Percentiles rank a stretch among this genome's conserved stretches.
Evolutionary conservation across 495 filamentous ascomycete species (phyloP).

Genomic region (Bombardia bombarda): DNA sequence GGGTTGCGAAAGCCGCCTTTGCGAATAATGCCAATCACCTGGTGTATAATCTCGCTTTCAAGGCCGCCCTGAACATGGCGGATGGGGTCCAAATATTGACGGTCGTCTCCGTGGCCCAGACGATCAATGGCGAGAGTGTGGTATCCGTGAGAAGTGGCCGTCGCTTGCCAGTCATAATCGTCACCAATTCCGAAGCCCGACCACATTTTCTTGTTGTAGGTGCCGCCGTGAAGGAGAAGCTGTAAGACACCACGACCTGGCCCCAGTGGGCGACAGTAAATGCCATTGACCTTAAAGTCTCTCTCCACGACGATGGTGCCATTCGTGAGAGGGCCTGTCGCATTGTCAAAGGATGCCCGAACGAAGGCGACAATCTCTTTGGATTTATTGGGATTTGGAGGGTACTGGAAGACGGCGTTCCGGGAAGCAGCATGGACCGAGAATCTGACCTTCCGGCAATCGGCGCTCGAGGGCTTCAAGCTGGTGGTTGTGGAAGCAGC

Average conservation of each 20-base stretch:
- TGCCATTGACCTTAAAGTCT: background rate
- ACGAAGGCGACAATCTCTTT: background rate
- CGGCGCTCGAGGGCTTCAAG: background rate
- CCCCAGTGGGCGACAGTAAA: background rate
- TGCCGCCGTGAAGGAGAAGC: conserved; percentile 10
- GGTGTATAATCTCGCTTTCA: background rate
- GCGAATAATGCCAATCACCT: background rate
- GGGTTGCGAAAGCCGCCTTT: background rate
- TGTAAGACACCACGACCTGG: background rate
- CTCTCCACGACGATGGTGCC: background rate
- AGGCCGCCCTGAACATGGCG: background rate
- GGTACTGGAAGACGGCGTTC: background rate
- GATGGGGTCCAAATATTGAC: background rate
- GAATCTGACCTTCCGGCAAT: background rate
- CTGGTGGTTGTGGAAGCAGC: too few species aligned
- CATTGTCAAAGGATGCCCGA: background rate
- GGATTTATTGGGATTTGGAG: background rate
- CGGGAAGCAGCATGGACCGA: background rate
- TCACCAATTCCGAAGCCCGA: background rate
- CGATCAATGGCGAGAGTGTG: conserved; percentile 5
- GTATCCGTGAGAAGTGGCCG: conserved; percentile 3
- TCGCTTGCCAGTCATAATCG: conserved; percentile 5
- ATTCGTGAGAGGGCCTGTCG: background rate
- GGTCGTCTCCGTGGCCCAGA: background rate
- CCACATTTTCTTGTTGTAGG: conserved; percentile 13